Conservation (phyloP, 106 monocot genomes). For the Iris macrosiphon region DNA sequence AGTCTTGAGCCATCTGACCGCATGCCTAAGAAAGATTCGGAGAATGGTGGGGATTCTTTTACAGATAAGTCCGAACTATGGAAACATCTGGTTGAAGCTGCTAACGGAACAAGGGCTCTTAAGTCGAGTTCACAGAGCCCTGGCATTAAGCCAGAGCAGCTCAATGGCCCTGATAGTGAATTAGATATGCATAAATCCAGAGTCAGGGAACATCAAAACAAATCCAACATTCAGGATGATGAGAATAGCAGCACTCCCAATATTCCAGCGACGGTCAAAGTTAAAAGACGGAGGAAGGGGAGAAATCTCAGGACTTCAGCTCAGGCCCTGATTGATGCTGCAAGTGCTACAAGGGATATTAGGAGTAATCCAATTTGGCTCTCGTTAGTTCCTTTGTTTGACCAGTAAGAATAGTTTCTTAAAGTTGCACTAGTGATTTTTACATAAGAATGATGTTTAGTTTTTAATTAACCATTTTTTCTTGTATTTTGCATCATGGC, state of each 20-base stretch:
- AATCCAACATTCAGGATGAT: constrained; percentile 28
- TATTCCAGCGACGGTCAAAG: constrained; percentile 8
- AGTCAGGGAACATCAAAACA: constrained; percentile 14
- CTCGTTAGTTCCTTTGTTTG: constrained; percentile 37
- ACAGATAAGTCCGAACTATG: constrained; percentile 56
- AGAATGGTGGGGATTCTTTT: constrained; percentile 24
- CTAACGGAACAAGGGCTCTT: constrained; percentile 52
- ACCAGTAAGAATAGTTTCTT: constrained; percentile 26
- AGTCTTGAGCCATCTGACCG: constrained; percentile 39
- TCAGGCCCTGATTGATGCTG: constrained; percentile 49
- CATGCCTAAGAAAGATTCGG: constrained; percentile 23
- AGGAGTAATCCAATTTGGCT: constrained; percentile 49
- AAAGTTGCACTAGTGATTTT: neutral
- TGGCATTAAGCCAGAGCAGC: constrained; percentile 38
- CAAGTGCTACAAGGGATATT: constrained; percentile 29
- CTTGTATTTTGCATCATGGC: constrained; percentile 3
- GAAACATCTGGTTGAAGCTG: constrained; percentile 88
- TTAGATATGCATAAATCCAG: constrained; percentile 15
- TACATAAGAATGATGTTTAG: neutral
- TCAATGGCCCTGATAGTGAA: constrained; percentile 19
- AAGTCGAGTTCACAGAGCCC: constrained; percentile 37
- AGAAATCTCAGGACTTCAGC: constrained; percentile 24
- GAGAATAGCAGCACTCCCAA: constrained; percentile 8
- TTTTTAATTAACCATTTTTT: neutral
- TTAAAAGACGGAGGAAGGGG: constrained; percentile 32